phyloP scores from a whole-genome alignment of 768 basidiomycete species.

The Russula earlei region DNA sequence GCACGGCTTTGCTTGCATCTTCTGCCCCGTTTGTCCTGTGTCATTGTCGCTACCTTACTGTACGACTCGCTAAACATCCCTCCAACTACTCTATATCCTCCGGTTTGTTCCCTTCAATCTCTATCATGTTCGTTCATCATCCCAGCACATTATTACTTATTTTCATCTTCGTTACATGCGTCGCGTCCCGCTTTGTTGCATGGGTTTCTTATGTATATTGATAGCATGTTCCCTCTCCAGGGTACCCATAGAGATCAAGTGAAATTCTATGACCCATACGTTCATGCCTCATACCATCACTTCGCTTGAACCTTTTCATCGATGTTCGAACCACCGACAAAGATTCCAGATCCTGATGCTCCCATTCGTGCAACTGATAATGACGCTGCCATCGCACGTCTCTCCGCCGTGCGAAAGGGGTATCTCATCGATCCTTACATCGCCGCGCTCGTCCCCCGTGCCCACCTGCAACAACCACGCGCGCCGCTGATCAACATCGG shows the following conservation, averaged over 20 bases:
- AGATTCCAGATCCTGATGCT: constrained; percentile 39
- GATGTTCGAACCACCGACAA: not conserved
- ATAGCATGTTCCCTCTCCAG: constrained; percentile 2
- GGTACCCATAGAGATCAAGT: not conserved
- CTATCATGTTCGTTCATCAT: constrained; percentile 11
- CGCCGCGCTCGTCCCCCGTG: constrained; percentile 52
- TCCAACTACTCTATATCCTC: constrained; percentile 18
- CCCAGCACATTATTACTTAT: constrained; percentile 9
- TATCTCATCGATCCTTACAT: constrained; percentile 78
- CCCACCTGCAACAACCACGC: constrained; percentile 47
- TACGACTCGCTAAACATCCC: constrained; percentile 13
- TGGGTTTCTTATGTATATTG: constrained; percentile 7
- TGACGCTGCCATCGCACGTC: constrained; percentile 74
- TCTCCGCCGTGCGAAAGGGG: constrained; percentile 75
- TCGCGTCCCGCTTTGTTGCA: not conserved
- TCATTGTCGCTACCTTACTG: constrained; percentile 16
- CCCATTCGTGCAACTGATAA: constrained; percentile 70
- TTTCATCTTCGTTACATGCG: not conserved
- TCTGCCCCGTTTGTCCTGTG: constrained; percentile 3
- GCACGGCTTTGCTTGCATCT: constrained; percentile 4
- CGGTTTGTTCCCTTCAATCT: constrained; percentile 6
- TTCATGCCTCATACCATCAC: no score
- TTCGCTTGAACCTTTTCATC: not conserved
- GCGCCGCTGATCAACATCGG: constrained; percentile 94
- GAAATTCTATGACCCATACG: constrained; percentile 1